Conservation (phyloP, 805 yeast species). For the Ogataea degrootiae region DNA sequence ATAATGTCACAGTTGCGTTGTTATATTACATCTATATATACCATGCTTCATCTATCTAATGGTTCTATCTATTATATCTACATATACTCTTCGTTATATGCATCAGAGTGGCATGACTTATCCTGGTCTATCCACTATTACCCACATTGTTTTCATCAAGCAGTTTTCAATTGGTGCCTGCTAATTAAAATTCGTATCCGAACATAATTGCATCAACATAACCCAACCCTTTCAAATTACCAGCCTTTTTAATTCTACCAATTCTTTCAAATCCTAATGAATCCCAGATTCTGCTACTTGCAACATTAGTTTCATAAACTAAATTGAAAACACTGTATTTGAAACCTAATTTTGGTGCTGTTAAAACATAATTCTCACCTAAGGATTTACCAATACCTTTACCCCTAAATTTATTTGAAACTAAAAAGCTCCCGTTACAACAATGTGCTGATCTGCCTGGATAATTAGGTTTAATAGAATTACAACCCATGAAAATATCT, state of each 20-base stretch:
- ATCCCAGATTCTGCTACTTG: slow-evolving; percentile 80
- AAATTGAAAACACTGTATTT: slow-evolving; percentile 81
- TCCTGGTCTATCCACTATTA: too few relatives aligned
- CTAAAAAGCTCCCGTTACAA: slow-evolving; percentile 86
- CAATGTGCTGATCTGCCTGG: slow-evolving; percentile 79
- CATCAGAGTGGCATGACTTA: too few relatives aligned
- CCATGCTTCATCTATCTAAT: too few relatives aligned
- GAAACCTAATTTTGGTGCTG: slow-evolving; percentile 79
- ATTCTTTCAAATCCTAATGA: slow-evolving; percentile 72
- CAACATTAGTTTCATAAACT: slow-evolving; percentile 77
- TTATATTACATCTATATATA: too few relatives aligned
- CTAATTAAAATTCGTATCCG: slow-evolving; percentile 46
- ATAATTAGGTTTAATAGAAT: slow-evolving; percentile 83
- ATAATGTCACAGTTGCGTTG: too few relatives aligned
- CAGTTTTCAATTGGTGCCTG: neutral
- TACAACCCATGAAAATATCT: slow-evolving; percentile 58
- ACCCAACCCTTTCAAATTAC: slow-evolving; percentile 58
- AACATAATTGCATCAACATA: slow-evolving; percentile 74
- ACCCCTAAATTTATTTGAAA: slow-evolving; percentile 56
- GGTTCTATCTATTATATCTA: too few relatives aligned
- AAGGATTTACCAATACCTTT: slow-evolving; percentile 57
- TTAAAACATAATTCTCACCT: slow-evolving; percentile 59
- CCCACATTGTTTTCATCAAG: neutral
- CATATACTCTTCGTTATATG: too few relatives aligned
- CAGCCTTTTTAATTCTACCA: slow-evolving; percentile 74